A percentile compares a stretch with the other conserved stretches of the same genome.
Conservation (phyloP, 768 basidiomycete genomes). For the Leccinum truebloodii region DNA sequence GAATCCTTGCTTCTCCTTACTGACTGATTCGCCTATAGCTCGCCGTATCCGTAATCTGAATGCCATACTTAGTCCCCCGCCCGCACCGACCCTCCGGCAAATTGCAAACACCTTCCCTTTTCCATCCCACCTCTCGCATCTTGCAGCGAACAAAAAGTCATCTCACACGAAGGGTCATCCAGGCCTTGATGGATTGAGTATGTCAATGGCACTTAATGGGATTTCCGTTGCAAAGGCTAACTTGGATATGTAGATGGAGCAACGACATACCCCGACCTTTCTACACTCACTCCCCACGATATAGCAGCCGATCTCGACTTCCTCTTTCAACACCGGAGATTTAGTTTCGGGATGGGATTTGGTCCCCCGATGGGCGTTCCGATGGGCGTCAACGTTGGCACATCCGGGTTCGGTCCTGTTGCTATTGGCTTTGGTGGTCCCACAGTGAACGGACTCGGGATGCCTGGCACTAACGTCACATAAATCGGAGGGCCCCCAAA, state of each 20-base stretch:
- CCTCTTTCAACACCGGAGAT: constrained; percentile 45
- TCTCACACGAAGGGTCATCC: constrained; percentile 20
- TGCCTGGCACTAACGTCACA: constrained; percentile 8
- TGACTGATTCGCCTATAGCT: constrained; percentile 31
- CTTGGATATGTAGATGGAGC: constrained; percentile 43
- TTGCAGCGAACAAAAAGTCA: constrained; percentile 21
- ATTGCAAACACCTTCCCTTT: constrained; percentile 63
- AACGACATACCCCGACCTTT: constrained; percentile 34
- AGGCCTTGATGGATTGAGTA: constrained; percentile 24
- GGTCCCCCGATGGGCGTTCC: constrained; percentile 25
- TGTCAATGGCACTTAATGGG: constrained; percentile 9
- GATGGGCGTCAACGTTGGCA: constrained; percentile 17
- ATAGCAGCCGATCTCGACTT: constrained; percentile 55
- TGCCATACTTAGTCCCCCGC: constrained; percentile 51
- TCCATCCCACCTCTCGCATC: constrained; percentile 29
- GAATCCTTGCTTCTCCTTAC: background rate
- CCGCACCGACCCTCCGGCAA: constrained; percentile 62
- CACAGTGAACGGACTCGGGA: constrained; percentile 22
- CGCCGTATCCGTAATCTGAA: constrained; percentile 55
- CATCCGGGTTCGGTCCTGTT: constrained; percentile 22
- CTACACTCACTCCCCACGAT: constrained; percentile 48
- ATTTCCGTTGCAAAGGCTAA: constrained; percentile 2
- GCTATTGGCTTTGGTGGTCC: constrained; percentile 19
- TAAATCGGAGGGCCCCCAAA: constrained; percentile 14
- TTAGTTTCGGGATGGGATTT: constrained; percentile 28